Evolutionary conservation across 306 rosid species (phyloP), one percentile per base, ranked within the genome.

Genomic region (Alnus glutinosa): DNA sequence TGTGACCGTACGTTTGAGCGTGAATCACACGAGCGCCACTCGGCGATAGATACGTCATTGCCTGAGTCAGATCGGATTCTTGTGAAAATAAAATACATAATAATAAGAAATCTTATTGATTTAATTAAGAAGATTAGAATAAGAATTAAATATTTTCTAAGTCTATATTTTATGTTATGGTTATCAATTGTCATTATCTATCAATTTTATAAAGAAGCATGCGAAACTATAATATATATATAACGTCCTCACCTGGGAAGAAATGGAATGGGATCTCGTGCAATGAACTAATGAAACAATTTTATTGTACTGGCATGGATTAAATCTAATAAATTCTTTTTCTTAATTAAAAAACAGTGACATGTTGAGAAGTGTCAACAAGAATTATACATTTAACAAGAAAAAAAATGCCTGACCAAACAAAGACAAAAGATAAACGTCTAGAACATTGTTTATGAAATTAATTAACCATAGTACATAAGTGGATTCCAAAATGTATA

Each of bases 41-140:
- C 4, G 4, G 51, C 32, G 44, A 30, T 37, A 6, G 32, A 10
- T 34, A 71, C 54, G 82, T 71, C 72, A 49, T 70, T 78, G 72
- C 82, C n/a, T 18, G 34, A 47, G 32, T 78, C 64, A 78, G 1
- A 49, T 23, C 28, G 28, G 10, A 13, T 14, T 14, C n/a, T 6
- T 13, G 8, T 48, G 9, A 52, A 8, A 63, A 63, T 63, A 63
- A 42, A 42, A 42, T 42, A 42, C 44, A 39, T 39, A 42, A 42
- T 42, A 5, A 42, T 42, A 7, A 16, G 6, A 2, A 44, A 36
- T 14, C 4, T 66, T 61, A 11, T 28, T 61, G 9, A 62, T 5
- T 63, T 10, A 63, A 34, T 34, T 34, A 1, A 7, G 46, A 34
- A 34, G 70, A 34, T 34, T 63, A 63, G 46, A 16, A 11, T 6